These are phyloP conservation scores for Oryza longistaminata DNA, from an alignment of 176 grass and related monocot species.

Conservation along the genomic window DNA sequence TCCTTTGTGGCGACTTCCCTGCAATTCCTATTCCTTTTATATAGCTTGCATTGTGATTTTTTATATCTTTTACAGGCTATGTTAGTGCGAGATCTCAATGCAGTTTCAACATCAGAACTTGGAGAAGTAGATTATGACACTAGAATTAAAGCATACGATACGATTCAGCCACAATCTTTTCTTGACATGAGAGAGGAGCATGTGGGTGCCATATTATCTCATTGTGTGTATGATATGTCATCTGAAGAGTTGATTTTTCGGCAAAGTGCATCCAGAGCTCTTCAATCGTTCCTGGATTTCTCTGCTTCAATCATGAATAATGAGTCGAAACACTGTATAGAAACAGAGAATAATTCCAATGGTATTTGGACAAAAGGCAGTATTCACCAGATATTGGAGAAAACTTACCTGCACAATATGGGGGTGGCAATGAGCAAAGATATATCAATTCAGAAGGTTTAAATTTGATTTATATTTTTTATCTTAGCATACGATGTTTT, in stretches of 20 bases:
- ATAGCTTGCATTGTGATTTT: conserved; percentile 21
- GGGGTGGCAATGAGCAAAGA: conserved; percentile 83
- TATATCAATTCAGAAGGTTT: conserved; percentile 76
- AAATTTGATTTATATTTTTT: conserved; percentile 18
- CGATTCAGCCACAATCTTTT: conserved; percentile 59
- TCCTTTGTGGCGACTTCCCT: conserved; percentile 14
- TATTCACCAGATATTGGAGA: conserved; percentile 74
- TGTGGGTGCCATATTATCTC: conserved; percentile 70
- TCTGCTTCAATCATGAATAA: conserved; percentile 61
- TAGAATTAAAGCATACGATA: conserved; percentile 69
- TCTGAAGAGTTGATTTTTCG: conserved; percentile 87
- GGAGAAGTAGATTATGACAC: conserved; percentile 82
- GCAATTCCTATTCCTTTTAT: conserved; percentile 23
- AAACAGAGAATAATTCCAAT: conserved; percentile 32
- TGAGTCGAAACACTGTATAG: conserved; percentile 29
- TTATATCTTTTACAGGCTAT: conserved; percentile 55
- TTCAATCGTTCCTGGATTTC: conserved; percentile 74
- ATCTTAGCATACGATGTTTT: background rate
- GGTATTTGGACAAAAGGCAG: conserved; percentile 53
- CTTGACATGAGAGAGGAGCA: conserved; percentile 65
- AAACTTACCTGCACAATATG: conserved; percentile 78
- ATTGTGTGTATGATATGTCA: conserved; percentile 90
- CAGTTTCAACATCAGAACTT: conserved; percentile 77
- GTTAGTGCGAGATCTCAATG: conserved; percentile 74
- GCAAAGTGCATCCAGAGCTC: conserved; percentile 86